Base-by-base conservation (phyloP, 164 flowering plant genomes). In the Berberis vulgaris region DNA sequence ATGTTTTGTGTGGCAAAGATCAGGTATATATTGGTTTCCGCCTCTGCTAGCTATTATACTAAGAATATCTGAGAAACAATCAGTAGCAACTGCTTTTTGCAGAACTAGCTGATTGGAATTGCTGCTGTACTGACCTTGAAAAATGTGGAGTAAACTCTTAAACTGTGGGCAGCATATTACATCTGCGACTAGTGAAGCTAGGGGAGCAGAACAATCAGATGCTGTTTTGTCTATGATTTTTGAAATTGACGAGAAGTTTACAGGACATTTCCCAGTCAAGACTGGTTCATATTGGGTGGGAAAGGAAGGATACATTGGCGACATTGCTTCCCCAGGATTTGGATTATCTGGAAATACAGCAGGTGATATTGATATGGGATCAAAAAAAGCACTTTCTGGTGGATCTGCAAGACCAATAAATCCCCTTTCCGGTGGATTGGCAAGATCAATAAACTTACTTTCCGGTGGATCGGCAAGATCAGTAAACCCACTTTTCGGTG, bases 81-180 rank as follows among this genome's bases (percentile, higher is more conserved):
- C 81, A 77, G 71, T 74, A 49, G 99, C 99, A 75, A 75, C 72
- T 12, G 75, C 78, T 46, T 78, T 75, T 66, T 74, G 74, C 76
- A 91, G 69, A 54, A 81, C 96, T 70, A 94, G 76, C 60, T 79
- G 74, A 79, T 81, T 74, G 41, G 91, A 74, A 45, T 54, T 72
- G 44, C 62, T 65, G 64, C 79, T 78, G 67, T 79, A 81, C 73
- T 72, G 72, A 40, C 97, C 99, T 79, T 85, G 90, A 80, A 91
- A 85, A 68, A 91, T 89, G 72, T 83, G 97, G 64, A 91, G 78
- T 55, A 91, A 72, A 72, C 96, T 89, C 79, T 74, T 78, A 57
- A 94, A 78, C 73, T 94, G 97, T 12, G 97, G 99, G 62, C 99
- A 94, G 65, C 97, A 94, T 54, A 94, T 83, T 2, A 88, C 97